Evolutionary conservation across 306 rosid genomes (phyloP).

Genomic region (Gillenia trifoliata): DNA sequence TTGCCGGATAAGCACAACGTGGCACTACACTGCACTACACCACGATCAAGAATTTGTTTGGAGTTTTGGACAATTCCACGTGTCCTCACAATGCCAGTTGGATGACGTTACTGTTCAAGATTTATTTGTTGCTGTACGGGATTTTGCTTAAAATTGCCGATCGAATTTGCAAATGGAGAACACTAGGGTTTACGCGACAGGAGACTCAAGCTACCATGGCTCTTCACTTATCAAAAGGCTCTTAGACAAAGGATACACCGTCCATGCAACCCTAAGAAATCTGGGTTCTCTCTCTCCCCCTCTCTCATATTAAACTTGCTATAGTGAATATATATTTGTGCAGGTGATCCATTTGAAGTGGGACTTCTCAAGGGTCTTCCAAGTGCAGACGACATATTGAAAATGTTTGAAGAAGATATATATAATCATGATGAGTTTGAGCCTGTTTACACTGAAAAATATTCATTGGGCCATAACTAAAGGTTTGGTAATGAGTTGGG

Average conservation of each 20-base stretch:
- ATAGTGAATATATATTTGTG: not conserved
- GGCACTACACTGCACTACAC: no score
- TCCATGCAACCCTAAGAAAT: conserved; percentile 18
- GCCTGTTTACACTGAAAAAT: no score
- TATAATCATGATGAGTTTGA: not conserved
- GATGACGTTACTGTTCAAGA: no score
- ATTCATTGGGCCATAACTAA: no score
- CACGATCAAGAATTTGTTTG: no score
- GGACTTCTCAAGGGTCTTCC: conserved; percentile 16
- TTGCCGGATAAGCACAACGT: no score
- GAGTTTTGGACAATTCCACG: no score
- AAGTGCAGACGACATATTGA: not conserved
- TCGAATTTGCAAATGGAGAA: not conserved
- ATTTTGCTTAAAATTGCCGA: not conserved
- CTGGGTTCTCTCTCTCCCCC: not conserved
- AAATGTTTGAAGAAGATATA: conserved; percentile 16
- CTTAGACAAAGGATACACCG: conserved; percentile 5
- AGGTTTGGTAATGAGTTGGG: no score
- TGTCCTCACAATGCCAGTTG: no score
- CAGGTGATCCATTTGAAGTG: conserved; percentile 6
- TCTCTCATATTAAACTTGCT: not conserved
- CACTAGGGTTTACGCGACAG: conserved; percentile 8
- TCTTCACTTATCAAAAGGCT: conserved; percentile 13
- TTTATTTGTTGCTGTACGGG: no score
- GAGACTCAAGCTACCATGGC: conserved; percentile 1